These are phyloP conservation scores for Nannochloropsis limnetica DNA, from an alignment of 352 stramenopile species.

Conservation along the genomic window DNA sequence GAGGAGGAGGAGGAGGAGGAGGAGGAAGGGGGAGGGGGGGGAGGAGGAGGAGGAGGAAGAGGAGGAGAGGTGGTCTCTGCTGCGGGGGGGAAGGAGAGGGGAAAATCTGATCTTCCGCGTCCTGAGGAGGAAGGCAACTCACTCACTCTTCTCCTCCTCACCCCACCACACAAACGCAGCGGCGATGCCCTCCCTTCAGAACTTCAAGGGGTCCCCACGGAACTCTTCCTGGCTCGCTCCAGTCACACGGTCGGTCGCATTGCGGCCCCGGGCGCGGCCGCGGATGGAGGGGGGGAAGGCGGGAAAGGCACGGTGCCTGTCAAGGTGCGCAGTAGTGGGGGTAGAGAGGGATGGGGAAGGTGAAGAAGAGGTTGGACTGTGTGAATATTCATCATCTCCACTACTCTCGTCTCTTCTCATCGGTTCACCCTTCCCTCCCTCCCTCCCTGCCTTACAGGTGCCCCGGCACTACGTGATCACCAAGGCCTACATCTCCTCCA, in stretches of 20 bases:
- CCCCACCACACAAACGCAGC: background rate
- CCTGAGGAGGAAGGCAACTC: background rate
- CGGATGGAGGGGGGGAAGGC: background rate
- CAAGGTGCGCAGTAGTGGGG: background rate
- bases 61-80: too few relatives aligned
- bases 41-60: too few relatives aligned
- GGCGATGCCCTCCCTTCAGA: background rate
- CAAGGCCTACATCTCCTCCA: conserved; percentile 28
- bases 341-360: background rate
- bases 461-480: conserved; percentile 31
- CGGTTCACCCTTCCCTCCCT: background rate
- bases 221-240: conserved; percentile 1
- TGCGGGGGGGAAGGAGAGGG: too few relatives aligned
- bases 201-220: conserved; percentile 2
- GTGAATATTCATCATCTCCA: background rate
- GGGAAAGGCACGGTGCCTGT: background rate
- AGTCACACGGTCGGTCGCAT: background rate
- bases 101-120: too few relatives aligned
- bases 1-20: too few relatives aligned
- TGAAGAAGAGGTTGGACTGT: background rate
- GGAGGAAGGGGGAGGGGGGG: too few relatives aligned
- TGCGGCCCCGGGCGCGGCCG: background rate
- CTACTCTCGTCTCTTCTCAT: background rate
- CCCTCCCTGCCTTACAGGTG: background rate
- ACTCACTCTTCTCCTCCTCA: background rate